A percentile compares a stretch with the other conserved stretches of the same genome.
These are phyloP conservation scores for Monosporozyma siamensis DNA, from an alignment of 805 yeast species.

Conservation along the genomic window DNA sequence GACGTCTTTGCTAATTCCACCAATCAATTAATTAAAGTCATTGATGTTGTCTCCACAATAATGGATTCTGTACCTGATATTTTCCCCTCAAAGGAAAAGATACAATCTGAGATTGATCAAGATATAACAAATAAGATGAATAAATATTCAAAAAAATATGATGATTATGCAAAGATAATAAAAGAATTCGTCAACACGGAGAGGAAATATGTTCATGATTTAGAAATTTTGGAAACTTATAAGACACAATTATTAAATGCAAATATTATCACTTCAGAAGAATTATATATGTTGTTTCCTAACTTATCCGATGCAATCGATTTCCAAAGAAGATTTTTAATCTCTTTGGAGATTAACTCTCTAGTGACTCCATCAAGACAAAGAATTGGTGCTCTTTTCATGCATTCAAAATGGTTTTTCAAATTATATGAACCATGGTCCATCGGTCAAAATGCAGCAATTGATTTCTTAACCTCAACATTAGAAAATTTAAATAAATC, in stretches of 20 bases:
- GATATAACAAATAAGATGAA: conserved; percentile 12
- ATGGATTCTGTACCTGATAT: conserved; percentile 43
- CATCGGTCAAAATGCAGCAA: conserved; percentile 77
- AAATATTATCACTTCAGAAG: conserved; percentile 68
- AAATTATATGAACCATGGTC: conserved; percentile 92
- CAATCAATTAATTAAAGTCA: conserved; percentile 63
- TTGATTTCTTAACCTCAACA: conserved; percentile 54
- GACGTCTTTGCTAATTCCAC: conserved; percentile 81
- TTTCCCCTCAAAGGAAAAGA: conserved; percentile 28
- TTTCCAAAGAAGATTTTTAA: conserved; percentile 80
- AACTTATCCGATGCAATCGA: conserved; percentile 76
- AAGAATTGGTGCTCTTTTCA: conserved; percentile 80
- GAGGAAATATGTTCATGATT: conserved; percentile 83
- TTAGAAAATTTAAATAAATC: conserved; percentile 36
- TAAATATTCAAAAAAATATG: conserved; percentile 19
- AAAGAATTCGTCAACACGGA: conserved; percentile 83
- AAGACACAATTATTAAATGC: conserved; percentile 56
- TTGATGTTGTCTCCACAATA: conserved; percentile 60
- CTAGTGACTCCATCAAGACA: conserved; percentile 64
- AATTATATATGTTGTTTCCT: conserved; percentile 74
- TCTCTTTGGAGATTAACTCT: conserved; percentile 84
- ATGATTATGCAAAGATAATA: conserved; percentile 48
- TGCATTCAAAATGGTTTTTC: conserved; percentile 79
- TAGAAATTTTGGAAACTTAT: conserved; percentile 64
- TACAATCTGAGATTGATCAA: conserved; percentile 21